Evolutionary conservation across 441 rosid species (phyloP).

Genomic region (Erodium texanum): DNA sequence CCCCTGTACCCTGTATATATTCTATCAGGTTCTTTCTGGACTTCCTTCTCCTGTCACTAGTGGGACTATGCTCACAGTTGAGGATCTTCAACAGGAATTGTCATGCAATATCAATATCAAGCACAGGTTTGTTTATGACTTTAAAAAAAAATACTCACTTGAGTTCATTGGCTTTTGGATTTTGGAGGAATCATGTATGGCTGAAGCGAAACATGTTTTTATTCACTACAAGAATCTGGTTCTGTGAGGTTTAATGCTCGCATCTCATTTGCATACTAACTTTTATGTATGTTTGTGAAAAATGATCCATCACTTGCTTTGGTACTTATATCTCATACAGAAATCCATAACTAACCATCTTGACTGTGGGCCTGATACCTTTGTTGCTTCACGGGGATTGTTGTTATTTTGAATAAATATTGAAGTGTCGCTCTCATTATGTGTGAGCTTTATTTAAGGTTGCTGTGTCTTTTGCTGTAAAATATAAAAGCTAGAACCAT

Average conservation of each 20-base stretch:
- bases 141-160: too few relatives aligned
- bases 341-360: neutral
- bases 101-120: conserved; percentile 69
- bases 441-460: neutral
- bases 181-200: too few relatives aligned
- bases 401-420: neutral
- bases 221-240: neutral
- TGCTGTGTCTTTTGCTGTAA: neutral
- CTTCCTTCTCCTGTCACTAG: conserved; percentile 72
- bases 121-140: conserved; percentile 52
- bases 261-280: neutral
- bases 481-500: neutral
- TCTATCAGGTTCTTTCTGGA: conserved; percentile 53
- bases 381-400: neutral
- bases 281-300: neutral
- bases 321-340: neutral
- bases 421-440: neutral
- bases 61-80: conserved; percentile 63
- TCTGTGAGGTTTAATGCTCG: neutral
- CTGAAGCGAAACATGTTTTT: too few relatives aligned
- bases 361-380: neutral
- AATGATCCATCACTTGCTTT: too few relatives aligned
- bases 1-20: neutral
- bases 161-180: too few relatives aligned
- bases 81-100: conserved; percentile 90